Conservation (phyloP, 495 filamentous ascomycete species). For the Acidiella bohemica region DNA sequence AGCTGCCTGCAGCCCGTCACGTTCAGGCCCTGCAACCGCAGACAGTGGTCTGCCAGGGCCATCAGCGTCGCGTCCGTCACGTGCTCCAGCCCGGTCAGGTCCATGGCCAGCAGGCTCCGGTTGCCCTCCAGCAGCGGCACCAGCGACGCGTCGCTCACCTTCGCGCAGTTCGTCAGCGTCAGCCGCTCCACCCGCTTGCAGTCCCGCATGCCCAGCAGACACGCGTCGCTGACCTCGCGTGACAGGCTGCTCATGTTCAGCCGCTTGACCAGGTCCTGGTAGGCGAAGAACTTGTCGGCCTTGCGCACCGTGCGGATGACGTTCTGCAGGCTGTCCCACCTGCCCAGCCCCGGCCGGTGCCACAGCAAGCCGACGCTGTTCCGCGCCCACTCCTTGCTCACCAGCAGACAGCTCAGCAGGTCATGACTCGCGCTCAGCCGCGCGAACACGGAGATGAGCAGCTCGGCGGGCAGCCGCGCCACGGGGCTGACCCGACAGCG, state of each 20-base stretch:
- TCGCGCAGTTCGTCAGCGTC: constrained; percentile 80
- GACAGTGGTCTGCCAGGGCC: constrained; percentile 68
- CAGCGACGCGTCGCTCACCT: constrained; percentile 71
- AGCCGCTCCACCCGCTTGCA: constrained; percentile 90
- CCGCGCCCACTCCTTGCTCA: constrained; percentile 80
- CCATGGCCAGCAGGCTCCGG: constrained; percentile 70
- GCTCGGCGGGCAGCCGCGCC: constrained; percentile 76
- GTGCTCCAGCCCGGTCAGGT: constrained; percentile 66
- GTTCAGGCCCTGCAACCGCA: constrained; percentile 81
- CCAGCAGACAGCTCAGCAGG: constrained; percentile 77
- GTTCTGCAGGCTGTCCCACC: constrained; percentile 60
- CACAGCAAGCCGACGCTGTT: constrained; percentile 89
- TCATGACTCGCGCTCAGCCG: constrained; percentile 59
- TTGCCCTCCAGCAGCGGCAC: constrained; percentile 68
- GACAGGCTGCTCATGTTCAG: constrained; percentile 76
- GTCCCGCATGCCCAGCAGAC: constrained; percentile 60
- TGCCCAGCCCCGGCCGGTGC: constrained; percentile 84
- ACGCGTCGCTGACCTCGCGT: constrained; percentile 73
- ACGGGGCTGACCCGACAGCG: constrained; percentile 53
- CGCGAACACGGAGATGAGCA: constrained; percentile 82
- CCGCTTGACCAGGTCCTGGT: constrained; percentile 74
- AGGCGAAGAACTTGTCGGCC: constrained; percentile 61
- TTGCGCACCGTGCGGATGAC: constrained; percentile 65
- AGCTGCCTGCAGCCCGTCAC: constrained; percentile 74
- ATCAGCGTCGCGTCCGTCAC: constrained; percentile 75